Conservation (phyloP, 2,329 filamentous ascomycete species). For the Xylariales sp. region DNA sequence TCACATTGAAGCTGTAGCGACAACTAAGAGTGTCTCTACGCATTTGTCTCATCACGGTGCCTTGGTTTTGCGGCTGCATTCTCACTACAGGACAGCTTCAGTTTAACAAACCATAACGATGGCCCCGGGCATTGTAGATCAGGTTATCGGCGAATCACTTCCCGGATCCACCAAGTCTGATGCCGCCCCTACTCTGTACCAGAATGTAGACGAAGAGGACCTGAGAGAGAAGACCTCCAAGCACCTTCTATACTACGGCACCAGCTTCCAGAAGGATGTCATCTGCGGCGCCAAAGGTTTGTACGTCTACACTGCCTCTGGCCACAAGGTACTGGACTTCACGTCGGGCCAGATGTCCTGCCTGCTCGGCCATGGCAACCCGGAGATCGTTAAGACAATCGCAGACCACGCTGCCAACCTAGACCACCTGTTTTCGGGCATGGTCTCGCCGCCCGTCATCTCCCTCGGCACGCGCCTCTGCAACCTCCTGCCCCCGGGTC, state of each 20-base stretch:
- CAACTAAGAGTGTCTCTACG: too few species aligned
- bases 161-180: not conserved
- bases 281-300: constrained; percentile 38
- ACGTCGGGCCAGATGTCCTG: constrained; percentile 59
- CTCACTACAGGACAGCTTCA: too few species aligned
- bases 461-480: constrained; percentile 48
- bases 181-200: not conserved
- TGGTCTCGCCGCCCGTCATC: constrained; percentile 54
- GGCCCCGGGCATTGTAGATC: not conserved
- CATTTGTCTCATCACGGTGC: too few species aligned
- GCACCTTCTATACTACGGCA: constrained; percentile 19
- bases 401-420: constrained; percentile 42
- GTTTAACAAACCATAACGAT: too few species aligned
- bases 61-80: too few species aligned
- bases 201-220: not conserved
- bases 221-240: not conserved
- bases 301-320: constrained; percentile 39
- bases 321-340: constrained; percentile 49
- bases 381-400: constrained; percentile 52
- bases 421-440: constrained; percentile 56
- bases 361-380: constrained; percentile 53
- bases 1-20: too few species aligned
- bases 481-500: constrained; percentile 38
- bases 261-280: constrained; percentile 25
- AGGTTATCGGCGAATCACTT: not conserved